Evolutionary conservation across 2,329 filamentous ascomycete species (phyloP), one percentile per base, ranked within the genome.

Genomic region (Diaporthe vexans): DNA sequence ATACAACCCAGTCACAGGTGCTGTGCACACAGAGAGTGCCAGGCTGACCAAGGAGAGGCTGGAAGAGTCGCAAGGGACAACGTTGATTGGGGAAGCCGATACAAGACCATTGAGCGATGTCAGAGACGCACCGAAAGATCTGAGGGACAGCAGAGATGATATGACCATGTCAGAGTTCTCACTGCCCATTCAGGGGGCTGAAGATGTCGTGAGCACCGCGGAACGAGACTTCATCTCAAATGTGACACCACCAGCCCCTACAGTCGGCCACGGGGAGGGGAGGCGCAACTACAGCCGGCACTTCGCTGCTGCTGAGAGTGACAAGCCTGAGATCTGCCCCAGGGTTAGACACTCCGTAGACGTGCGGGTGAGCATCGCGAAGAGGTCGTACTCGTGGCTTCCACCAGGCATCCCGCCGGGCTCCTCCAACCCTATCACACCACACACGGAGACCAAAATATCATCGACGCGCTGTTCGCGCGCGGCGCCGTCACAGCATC

Each of bases 341-440:
- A 52, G 63, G 63, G 63, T 68, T 21, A 68, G 63, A 29, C 63
- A 68, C 48, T 68, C 63, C 2, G 46, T 67, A 48, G 63, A 67
- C 9, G 63, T 68, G n/a, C 63, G 63, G 15, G 63, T 68, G 48
- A 68, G 63, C 63, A 21, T 68, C 63, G 48, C 63, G 33, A 52
- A 29, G 29, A 54, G 33, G 33, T 40, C 63, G 13, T 68, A 68
- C 63, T 68, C 63, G 46, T 68, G 63, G 63, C 63, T 68, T 9
- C 63, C 63, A n/a, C 29, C 46, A 15, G 63, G n/a, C n/a, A 52
- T 52, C 29, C 63, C 63, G 10, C 63, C 46, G 10, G 10, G 15
- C 6, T 35, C 63, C 8, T 37, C 63, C 3, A 68, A 26, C n/a
- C 13, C 15, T 10, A 68, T 68, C 48, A 68, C 46, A 1, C 63